A percentile compares a stretch with the other conserved stretches of the same genome.
phyloP scores from a whole-genome alignment of 2,329 filamentous ascomycete genomes.

The Salinomyces thailandicus region DNA sequence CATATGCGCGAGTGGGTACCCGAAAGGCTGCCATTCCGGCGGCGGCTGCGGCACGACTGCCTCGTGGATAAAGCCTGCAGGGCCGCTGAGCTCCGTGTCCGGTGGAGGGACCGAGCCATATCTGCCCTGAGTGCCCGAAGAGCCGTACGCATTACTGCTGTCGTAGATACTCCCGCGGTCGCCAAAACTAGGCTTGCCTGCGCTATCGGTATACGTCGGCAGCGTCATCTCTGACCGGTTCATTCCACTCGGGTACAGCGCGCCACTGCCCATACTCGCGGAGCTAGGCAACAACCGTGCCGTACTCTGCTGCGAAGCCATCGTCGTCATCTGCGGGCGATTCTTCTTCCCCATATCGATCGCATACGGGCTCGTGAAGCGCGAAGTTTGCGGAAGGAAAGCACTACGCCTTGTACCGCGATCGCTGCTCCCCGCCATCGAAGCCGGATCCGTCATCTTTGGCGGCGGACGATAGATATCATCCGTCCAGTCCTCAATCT shows the following conservation, averaged over 20 bases:
- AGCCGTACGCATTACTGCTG: not conserved
- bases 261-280: not conserved
- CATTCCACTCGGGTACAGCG: constrained; percentile 41
- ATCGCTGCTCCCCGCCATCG: constrained; percentile 49
- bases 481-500: constrained; percentile 96
- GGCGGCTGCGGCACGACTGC: constrained; percentile 92
- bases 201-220: constrained; percentile 20
- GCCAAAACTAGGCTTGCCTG: constrained; percentile 10
- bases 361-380: constrained; percentile 85
- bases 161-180: constrained; percentile 23
- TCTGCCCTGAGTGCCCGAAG: constrained; percentile 29
- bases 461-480: constrained; percentile 91
- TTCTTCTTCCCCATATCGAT: constrained; percentile 48
- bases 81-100: constrained; percentile 59
- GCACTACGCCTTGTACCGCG: constrained; percentile 70
- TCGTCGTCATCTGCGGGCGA: constrained; percentile 65
- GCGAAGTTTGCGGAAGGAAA: constrained; percentile 86
- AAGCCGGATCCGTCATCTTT: constrained; percentile 62
- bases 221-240: constrained; percentile 50
- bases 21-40: constrained; percentile 93
- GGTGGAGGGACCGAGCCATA: constrained; percentile 37
- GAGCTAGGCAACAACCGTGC: constrained; percentile 53
- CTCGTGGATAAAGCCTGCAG: constrained; percentile 92
- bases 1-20: constrained; percentile 83
- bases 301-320: constrained; percentile 79